Conservation (phyloP, 371 early-diverging fungal genomes). For the Catenaria anguillulae region DNA sequence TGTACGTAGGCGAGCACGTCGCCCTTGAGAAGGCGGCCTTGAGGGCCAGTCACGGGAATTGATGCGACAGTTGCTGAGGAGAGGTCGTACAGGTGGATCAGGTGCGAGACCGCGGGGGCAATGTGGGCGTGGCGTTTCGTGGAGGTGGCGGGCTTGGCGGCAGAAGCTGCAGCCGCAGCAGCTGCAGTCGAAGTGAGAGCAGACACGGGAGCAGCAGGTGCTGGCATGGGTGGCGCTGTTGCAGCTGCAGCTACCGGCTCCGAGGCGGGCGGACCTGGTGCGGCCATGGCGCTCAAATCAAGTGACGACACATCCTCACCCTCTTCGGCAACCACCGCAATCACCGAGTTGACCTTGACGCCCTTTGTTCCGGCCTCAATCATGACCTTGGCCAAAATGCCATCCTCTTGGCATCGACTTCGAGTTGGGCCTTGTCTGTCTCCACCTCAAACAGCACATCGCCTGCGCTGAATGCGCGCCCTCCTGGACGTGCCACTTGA, state of each 20-base stretch:
- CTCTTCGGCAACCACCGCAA: not conserved
- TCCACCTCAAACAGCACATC: slow-evolving; percentile 8
- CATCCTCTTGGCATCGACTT: slow-evolving; percentile 8
- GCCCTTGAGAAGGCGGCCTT: slow-evolving; percentile 9
- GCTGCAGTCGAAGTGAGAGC: not conserved
- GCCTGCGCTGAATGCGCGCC: not conserved
- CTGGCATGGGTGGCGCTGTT: not conserved
- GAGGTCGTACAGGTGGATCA: not conserved
- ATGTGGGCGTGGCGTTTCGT: not conserved
- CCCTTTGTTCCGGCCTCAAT: not conserved
- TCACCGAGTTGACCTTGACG: not conserved
- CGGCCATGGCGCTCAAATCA: not conserved
- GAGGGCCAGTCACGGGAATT: slow-evolving; percentile 2
- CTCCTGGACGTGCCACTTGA: slow-evolving; percentile 1
- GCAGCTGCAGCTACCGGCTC: not conserved
- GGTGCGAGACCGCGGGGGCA: slow-evolving; percentile 2
- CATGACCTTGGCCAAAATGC: slow-evolving; percentile 6
- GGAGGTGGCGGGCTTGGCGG: not conserved
- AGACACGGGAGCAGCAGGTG: not conserved
- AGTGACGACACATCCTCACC: not conserved
- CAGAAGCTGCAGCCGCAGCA: not conserved
- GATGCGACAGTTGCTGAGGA: not conserved
- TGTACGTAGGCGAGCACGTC: slow-evolving; percentile 2
- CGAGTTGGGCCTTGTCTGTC: slow-evolving; percentile 9
- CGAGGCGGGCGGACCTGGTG: not conserved